These are phyloP conservation scores for Bipolaris sorokiniana DNA, from an alignment of 2,329 filamentous ascomycete species.

Conservation along the genomic window DNA sequence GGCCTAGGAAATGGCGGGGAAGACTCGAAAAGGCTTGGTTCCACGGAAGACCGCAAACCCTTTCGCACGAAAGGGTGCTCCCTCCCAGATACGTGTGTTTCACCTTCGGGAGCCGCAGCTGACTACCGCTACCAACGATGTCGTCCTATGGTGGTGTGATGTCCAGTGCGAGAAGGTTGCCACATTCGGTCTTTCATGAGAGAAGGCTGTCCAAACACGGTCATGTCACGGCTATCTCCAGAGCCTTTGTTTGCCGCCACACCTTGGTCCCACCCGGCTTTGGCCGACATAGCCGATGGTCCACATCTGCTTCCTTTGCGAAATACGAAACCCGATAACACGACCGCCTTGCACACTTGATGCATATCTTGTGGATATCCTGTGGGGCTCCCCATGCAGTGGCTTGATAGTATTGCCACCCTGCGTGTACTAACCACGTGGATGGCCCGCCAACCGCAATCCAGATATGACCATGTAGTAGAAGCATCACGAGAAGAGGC, in stretches of 20 bases:
- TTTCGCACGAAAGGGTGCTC: slow-evolving; percentile 34
- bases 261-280: not conserved
- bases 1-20: slow-evolving; percentile 25
- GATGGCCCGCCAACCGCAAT: not conserved
- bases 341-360: not conserved
- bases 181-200: not conserved
- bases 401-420: not conserved
- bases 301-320: slow-evolving; percentile 2
- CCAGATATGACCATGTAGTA: not conserved
- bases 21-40: slow-evolving; percentile 18
- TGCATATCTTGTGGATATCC: not conserved
- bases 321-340: not conserved
- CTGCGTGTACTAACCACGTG: not conserved
- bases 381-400: not conserved
- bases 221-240: not conserved
- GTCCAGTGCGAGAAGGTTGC: not conserved
- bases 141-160: slow-evolving; percentile 22
- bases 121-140: slow-evolving; percentile 4
- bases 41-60: slow-evolving; percentile 24
- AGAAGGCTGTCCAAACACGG: not conserved
- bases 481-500: not conserved
- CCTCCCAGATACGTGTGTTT: slow-evolving; percentile 15
- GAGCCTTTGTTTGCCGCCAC: not conserved
- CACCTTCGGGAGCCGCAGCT: slow-evolving; percentile 13
- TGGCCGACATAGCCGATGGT: slow-evolving; percentile 1